A percentile compares a stretch with the other conserved stretches of the same genome.
These are phyloP conservation scores for Scortechinia acanthostroma DNA, from an alignment of 2,329 filamentous ascomycete species.

Conservation along the genomic window DNA sequence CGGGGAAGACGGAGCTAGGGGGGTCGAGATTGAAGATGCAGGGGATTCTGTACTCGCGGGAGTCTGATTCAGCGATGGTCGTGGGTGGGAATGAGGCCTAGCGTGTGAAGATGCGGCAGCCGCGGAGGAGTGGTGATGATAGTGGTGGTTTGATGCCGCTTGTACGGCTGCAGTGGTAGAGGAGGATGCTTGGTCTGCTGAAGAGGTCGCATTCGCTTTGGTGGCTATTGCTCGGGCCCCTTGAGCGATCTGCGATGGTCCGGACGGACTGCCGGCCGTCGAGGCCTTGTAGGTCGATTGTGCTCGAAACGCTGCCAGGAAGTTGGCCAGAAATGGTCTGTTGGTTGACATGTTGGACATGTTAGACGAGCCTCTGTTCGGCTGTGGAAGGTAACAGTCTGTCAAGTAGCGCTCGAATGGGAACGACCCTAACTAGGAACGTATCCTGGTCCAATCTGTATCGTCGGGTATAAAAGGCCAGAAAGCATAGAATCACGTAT, in stretches of 20 bases:
- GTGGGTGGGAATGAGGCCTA: background rate
- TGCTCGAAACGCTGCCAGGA: constrained; percentile 1
- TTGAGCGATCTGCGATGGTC: background rate
- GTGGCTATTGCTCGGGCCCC: background rate
- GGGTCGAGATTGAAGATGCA: background rate
- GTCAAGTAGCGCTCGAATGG: too few species aligned
- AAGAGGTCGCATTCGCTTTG: background rate
- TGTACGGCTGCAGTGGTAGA: background rate
- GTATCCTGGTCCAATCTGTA: too few species aligned
- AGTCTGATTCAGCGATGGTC: too few species aligned
- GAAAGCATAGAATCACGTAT: too few species aligned
- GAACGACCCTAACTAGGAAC: too few species aligned
- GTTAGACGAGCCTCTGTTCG: too few species aligned
- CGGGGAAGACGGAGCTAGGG: too few species aligned
- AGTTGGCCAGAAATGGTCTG: constrained; percentile 1
- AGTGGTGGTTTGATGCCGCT: background rate
- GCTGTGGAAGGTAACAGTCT: too few species aligned
- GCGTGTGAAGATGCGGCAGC: background rate
- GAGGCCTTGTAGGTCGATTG: constrained; percentile 1
- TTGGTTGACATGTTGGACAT: constrained; percentile 1
- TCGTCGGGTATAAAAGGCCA: too few species aligned
- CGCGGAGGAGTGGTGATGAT: background rate
- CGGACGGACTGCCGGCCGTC: background rate
- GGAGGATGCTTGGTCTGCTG: background rate
- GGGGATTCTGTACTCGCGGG: too few species aligned